Evolutionary conservation across 2,329 filamentous ascomycete species (phyloP), one percentile per base, ranked within the genome.

Genomic region (Penicillium expansum): DNA sequence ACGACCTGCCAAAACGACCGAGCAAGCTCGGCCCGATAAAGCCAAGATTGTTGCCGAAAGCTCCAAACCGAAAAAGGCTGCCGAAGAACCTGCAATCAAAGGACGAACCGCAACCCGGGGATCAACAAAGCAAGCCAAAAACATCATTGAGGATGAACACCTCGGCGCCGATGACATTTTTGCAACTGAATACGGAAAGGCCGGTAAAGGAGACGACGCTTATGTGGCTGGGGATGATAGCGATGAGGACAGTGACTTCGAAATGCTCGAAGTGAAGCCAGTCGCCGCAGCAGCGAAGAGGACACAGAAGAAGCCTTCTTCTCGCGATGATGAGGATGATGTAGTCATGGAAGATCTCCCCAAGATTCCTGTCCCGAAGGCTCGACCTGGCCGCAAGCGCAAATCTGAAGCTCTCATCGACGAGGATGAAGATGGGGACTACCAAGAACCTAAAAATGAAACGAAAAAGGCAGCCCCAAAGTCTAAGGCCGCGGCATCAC

Each of bases 131-230:
- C 76, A 74, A 64, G 71, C 69, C 70, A 72, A 59, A 55, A 54
- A 56, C 59, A 68, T 61, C 62, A 20, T 88, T 62, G 84, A 90
- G 20, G 88, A 90, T 52, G 87, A 86, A 33, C 81, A 90, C 43
- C 87, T 84, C 43, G 81, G 76, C 3, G 88, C 84, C n/a, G 89
- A 91, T 62, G 92, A 96, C 65, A 92, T 96, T 20, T 92, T 92
- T 73, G 89, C 87, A 14, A 87, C 88, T 4, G 86, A 90, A 62
- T 83, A 82, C 33, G 88, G 86, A 69, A 83, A 82, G 47, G 78
- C 83, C 43, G 85, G 82, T 55, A 90, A 86, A 70, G 81, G 83
- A 13, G 70, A 74, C 48, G 88, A 86, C 66, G 86, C 86, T 39
- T 90, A 94, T 68, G 87, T 91, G 52, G 82, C 84, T 57, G 88